phyloP scores from a whole-genome alignment of 2,329 filamentous ascomycete genomes.

The Zopfia rhizophila region DNA sequence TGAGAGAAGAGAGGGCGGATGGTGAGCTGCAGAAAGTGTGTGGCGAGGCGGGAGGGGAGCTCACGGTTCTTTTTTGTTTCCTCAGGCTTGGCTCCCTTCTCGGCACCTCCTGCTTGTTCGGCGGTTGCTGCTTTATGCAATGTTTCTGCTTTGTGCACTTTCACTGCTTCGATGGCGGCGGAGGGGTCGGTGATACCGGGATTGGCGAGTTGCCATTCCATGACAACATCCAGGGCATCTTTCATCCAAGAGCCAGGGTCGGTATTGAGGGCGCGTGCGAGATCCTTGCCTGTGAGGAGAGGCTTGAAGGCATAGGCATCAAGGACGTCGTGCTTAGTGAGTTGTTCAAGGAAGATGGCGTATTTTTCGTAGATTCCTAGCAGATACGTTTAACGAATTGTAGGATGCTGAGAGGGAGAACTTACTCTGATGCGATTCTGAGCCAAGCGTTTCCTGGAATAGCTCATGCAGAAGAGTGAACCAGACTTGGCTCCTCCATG shows the following conservation, averaged over 20 bases:
- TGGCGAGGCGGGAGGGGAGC: slow-evolving; percentile 60
- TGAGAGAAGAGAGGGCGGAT: slow-evolving; percentile 73
- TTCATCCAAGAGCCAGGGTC: slow-evolving; percentile 87
- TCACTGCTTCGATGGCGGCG: slow-evolving; percentile 58
- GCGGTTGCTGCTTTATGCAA: too few relatives aligned
- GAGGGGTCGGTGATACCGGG: slow-evolving; percentile 70
- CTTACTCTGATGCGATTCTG: slow-evolving; percentile 56
- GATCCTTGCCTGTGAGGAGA: slow-evolving; percentile 76
- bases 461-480: slow-evolving; percentile 75
- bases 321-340: slow-evolving; percentile 62
- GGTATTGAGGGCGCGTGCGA: slow-evolving; percentile 73
- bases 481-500: slow-evolving; percentile 78
- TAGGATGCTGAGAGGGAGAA: slow-evolving; percentile 19
- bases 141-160: too few relatives aligned
- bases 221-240: slow-evolving; percentile 78
- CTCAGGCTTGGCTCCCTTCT: too few relatives aligned
- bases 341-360: slow-evolving; percentile 62
- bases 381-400: neutral
- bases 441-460: slow-evolving; percentile 48
- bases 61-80: slow-evolving; percentile 53
- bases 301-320: slow-evolving; percentile 61
- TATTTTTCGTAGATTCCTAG: slow-evolving; percentile 63
- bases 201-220: slow-evolving; percentile 90
- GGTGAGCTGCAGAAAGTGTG: slow-evolving; percentile 69
- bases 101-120: slow-evolving; percentile 10